Base-by-base conservation (phyloP, 352 stramenopile genomes). In the Phytophthora podocarpi region DNA sequence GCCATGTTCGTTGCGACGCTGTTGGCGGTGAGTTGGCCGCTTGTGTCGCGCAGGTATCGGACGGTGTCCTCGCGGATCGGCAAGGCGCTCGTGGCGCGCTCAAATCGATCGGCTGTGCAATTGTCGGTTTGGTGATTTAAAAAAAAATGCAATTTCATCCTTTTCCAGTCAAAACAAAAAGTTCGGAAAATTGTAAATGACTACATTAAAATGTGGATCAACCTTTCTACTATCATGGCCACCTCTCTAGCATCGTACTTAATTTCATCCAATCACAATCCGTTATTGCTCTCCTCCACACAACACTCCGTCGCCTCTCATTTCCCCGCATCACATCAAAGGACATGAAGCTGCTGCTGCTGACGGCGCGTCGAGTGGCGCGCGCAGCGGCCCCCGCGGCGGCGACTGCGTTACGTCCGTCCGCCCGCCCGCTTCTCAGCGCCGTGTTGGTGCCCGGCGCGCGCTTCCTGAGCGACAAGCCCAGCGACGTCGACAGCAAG, bases 321-420 rank as follows among this genome's bases (percentile, higher is more conserved):
- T 65, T 67, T 35, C 45, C 28, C 40, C 26, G 35, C 18, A 50
- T 23, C 20, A 31, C 26, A 64, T 12, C n/a, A n/a, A n/a, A 30
- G 9, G 32, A 18, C 43, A 82, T 87, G 72, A 87, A 87, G 67
- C 71, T 87, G 55, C 47, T 87, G 62, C 50, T 80, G 43, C 46
- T 69, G 51, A 67, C 59, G 9, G 54, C 72, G 49, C 67, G 67
- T 65, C 67, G 59, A 10, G 51, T 76, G 42, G 64, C 50, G 24
- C 64, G 63, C 7, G 63, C 48, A 23, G 56, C 58, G 28, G 52
- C 49, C 26, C 57, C 57, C 31, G 46, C 56, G 18, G 59, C 59
- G 3, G 59, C 30, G 5, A 30, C 11, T 24, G 36, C 55, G n/a
- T 21, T 67, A 35, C 47, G 48, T 34, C 43, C 59, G 7, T 34